Evolutionary conservation across 108 stramenopile species (phyloP).

Genomic region (Nitzschia sp.): DNA sequence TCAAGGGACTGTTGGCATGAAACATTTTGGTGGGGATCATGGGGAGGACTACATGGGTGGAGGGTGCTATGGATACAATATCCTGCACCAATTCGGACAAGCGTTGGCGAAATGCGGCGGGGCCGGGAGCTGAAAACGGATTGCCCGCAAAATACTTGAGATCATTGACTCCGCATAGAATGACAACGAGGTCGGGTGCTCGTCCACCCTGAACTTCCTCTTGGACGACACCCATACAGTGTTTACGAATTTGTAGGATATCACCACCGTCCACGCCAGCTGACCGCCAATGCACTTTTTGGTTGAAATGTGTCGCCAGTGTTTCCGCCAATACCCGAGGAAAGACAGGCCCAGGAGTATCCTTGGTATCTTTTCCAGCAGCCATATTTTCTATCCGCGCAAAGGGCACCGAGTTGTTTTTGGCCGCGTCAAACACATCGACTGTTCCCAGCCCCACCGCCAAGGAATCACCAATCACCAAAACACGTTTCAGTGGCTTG

Average conservation of each 20-base stretch:
- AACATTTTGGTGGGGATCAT: slow-evolving; percentile 61
- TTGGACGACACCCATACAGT: slow-evolving; percentile 51
- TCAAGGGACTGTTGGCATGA: slow-evolving; percentile 58
- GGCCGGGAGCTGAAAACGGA: slow-evolving; percentile 21
- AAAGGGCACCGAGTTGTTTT: slow-evolving; percentile 44
- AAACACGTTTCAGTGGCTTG: slow-evolving; percentile 34
- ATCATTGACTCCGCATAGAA: slow-evolving; percentile 70
- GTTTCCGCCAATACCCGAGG: slow-evolving; percentile 58
- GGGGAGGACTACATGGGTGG: slow-evolving; percentile 50
- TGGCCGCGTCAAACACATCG: slow-evolving; percentile 48
- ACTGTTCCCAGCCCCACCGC: slow-evolving; percentile 61
- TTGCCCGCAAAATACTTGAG: slow-evolving; percentile 54
- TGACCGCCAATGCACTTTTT: slow-evolving; percentile 56
- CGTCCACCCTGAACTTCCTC: slow-evolving; percentile 47
- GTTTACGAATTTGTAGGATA: slow-evolving; percentile 41
- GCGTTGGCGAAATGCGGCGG: slow-evolving; percentile 41
- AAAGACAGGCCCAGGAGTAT: slow-evolving; percentile 54
- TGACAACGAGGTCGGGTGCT: slow-evolving; percentile 52
- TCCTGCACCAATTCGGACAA: slow-evolving; percentile 44
- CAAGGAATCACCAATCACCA: slow-evolving; percentile 69
- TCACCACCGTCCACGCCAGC: slow-evolving; percentile 79
- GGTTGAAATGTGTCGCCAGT: slow-evolving; percentile 38
- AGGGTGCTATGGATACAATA: slow-evolving; percentile 45
- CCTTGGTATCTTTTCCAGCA: background rate
- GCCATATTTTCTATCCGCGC: slow-evolving; percentile 37